These are phyloP conservation scores for Amoeboaphelidium occidentale DNA, from an alignment of 371 early-diverging fungal species.

Conservation along the genomic window DNA sequence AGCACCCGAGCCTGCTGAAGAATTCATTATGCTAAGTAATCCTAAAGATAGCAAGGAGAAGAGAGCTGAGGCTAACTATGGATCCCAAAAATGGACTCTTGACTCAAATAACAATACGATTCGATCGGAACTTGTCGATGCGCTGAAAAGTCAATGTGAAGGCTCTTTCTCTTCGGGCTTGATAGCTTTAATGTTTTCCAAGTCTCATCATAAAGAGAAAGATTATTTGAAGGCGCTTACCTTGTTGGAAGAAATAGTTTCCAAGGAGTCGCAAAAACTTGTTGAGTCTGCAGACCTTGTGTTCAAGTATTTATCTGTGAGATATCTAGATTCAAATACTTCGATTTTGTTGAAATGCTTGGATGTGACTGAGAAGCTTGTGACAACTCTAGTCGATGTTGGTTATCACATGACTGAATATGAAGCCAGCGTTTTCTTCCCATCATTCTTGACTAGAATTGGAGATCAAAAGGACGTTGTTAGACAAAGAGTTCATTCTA, in stretches of 20 bases:
- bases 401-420: slow-evolving; percentile 39
- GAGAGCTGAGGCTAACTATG: slow-evolving; percentile 40
- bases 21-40: too few species aligned
- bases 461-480: slow-evolving; percentile 65
- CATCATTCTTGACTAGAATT: slow-evolving; percentile 33
- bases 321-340: slow-evolving; percentile 70
- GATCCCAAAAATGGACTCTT: slow-evolving; percentile 35
- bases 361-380: slow-evolving; percentile 43
- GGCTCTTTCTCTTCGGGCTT: slow-evolving; percentile 29
- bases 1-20: too few species aligned
- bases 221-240: slow-evolving; percentile 37
- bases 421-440: slow-evolving; percentile 50
- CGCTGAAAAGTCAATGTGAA: slow-evolving; percentile 28
- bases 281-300: slow-evolving; percentile 44
- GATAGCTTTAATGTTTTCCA: slow-evolving; percentile 36
- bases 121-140: slow-evolving; percentile 38
- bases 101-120: slow-evolving; percentile 34
- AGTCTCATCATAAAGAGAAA: slow-evolving; percentile 52
- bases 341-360: slow-evolving; percentile 49
- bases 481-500: slow-evolving; percentile 31
- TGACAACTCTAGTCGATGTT: slow-evolving; percentile 21
- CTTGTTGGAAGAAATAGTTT: slow-evolving; percentile 29
- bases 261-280: slow-evolving; percentile 11
- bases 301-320: slow-evolving; percentile 53
- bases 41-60: too few species aligned